A percentile compares a stretch with the other conserved stretches of the same genome.
Conservation (phyloP, 495 filamentous ascomycete genomes). For the Trichoderma reesei region DNA sequence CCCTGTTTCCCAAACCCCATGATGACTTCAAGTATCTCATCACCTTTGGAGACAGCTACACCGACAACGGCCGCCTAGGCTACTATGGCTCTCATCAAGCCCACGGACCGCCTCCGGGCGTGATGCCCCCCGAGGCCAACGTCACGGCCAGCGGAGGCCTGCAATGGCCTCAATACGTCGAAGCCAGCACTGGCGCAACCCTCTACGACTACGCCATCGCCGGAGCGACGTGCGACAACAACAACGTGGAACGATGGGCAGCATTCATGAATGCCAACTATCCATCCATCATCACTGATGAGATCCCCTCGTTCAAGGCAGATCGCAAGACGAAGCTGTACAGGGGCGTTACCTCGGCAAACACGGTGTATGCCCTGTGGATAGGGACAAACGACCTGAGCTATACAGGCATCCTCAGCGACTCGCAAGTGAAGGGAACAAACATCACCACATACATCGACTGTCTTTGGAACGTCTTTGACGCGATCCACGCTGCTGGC, state of each 20-base stretch:
- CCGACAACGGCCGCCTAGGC: constrained; percentile 54
- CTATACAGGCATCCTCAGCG: constrained; percentile 48
- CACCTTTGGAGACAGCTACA: constrained; percentile 65
- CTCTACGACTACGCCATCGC: constrained; percentile 66
- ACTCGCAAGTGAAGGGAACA: constrained; percentile 46
- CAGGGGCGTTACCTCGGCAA: constrained; percentile 38
- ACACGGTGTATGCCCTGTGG: constrained; percentile 65
- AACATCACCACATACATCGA: constrained; percentile 52
- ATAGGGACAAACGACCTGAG: constrained; percentile 75
- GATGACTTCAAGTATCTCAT: constrained; percentile 23
- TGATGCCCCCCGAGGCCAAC: constrained; percentile 31
- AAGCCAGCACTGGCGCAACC: constrained; percentile 42
- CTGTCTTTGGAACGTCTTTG: constrained; percentile 52
- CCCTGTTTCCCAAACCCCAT: background rate
- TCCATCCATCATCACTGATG: constrained; percentile 56
- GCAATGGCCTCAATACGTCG: constrained; percentile 56
- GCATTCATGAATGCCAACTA: constrained; percentile 39
- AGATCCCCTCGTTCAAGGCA: constrained; percentile 57
- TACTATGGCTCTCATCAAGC: constrained; percentile 53
- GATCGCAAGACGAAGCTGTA: constrained; percentile 41
- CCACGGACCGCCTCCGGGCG: constrained; percentile 50
- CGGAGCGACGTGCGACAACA: constrained; percentile 62
- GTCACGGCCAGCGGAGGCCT: constrained; percentile 51
- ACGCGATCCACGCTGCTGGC: constrained; percentile 51
- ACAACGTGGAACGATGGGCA: constrained; percentile 45